Evolutionary conservation across 805 yeast genomes (phyloP).

Genomic region (Yarrowia phangngaensis): DNA sequence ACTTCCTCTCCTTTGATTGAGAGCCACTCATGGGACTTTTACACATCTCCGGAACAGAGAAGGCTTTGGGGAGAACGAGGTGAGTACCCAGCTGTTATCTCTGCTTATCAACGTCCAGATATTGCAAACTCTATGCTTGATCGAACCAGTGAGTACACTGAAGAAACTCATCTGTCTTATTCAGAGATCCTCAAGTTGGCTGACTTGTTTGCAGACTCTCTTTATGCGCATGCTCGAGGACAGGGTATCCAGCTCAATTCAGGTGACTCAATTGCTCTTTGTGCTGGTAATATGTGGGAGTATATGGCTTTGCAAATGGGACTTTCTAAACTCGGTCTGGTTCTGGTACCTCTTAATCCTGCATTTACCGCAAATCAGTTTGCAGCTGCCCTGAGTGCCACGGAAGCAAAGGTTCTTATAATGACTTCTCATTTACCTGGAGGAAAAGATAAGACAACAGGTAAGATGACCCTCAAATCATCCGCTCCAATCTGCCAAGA

Average conservation of each 20-base stretch:
- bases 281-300: conserved; percentile 37
- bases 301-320: conserved; percentile 36
- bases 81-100: conserved; percentile 9
- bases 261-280: conserved; percentile 36
- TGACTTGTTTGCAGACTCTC: conserved; percentile 14
- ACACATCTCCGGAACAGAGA: conserved; percentile 1
- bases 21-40: conserved; percentile 21
- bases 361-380: conserved; percentile 36
- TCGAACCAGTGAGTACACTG: not conserved
- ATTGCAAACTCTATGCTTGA: conserved; percentile 1
- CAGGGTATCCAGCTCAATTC: conserved; percentile 4
- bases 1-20: conserved; percentile 17
- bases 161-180: conserved; percentile 14
- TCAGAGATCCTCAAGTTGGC: conserved; percentile 19
- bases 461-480: conserved; percentile 19
- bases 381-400: conserved; percentile 31
- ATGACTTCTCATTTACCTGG: conserved; percentile 27
- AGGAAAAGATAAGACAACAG: conserved; percentile 12
- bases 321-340: conserved; percentile 35
- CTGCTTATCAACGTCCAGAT: conserved; percentile 9
- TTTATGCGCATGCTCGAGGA: conserved; percentile 15
- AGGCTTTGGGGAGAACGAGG: conserved; percentile 12
- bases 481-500: conserved; percentile 21
- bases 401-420: conserved; percentile 33
- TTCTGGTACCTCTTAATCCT: conserved; percentile 37